Conservation (phyloP, 805 yeast genomes). For the Debaryomyces prosopidis region DNA sequence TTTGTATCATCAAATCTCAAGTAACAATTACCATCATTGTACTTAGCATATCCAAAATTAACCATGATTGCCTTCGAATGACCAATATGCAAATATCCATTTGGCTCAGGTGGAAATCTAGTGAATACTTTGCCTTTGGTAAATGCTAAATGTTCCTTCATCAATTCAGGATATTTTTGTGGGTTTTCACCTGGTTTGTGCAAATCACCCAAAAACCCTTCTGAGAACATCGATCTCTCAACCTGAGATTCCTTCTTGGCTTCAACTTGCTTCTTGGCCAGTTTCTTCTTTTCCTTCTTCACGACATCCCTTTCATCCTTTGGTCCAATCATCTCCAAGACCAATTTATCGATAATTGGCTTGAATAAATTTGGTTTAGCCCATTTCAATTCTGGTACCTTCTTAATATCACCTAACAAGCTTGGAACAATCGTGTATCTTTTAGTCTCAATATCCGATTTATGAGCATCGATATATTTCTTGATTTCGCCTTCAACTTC, state of each 20-base stretch:
- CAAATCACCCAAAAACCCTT: constrained; percentile 93
- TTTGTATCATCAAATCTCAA: constrained; percentile 96
- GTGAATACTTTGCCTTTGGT: constrained; percentile 86
- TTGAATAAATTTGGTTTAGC: constrained; percentile 86
- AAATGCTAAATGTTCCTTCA: constrained; percentile 74
- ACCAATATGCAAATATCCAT: constrained; percentile 96
- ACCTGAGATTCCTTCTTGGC: constrained; percentile 13
- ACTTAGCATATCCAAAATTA: constrained; percentile 95
- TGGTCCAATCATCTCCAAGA: constrained; percentile 80
- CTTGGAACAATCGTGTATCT: constrained; percentile 81
- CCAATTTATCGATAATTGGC: constrained; percentile 78
- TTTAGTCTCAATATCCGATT: constrained; percentile 60
- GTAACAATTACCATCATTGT: constrained; percentile 83
- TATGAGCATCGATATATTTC: constrained; percentile 59
- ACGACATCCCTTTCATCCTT: constrained; percentile 91
- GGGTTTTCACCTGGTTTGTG: constrained; percentile 96
- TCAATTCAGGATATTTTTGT: constrained; percentile 82
- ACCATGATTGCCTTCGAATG: constrained; percentile 98
- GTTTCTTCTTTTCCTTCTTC: constrained; percentile 72
- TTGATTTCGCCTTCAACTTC: constrained; percentile 61
- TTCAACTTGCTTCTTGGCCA: constrained; percentile 25
- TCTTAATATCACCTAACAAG: constrained; percentile 74
- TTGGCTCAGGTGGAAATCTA: constrained; percentile 98
- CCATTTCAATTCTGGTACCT: constrained; percentile 79
- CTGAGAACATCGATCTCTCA: constrained; percentile 80